A percentile compares a stretch with the other conserved stretches of the same genome.
These are phyloP conservation scores for Alternaria conjuncta DNA, from an alignment of 2,329 filamentous ascomycete species.

Conservation along the genomic window DNA sequence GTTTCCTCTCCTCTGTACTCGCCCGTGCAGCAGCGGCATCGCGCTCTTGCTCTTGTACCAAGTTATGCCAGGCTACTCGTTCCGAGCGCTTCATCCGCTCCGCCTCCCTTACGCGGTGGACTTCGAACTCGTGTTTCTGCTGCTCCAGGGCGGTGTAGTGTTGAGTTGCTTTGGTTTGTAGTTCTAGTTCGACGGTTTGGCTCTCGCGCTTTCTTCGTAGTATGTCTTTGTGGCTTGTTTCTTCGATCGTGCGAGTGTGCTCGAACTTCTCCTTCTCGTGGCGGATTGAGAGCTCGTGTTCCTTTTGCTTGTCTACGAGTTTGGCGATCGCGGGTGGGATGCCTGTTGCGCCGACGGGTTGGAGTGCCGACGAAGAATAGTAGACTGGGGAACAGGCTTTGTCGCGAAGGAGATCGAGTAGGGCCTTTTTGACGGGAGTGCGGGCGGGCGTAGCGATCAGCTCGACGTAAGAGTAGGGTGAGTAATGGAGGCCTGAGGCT, in stretches of 20 bases:
- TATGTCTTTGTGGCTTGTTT: slow-evolving; percentile 35
- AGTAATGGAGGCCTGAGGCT: slow-evolving; percentile 64
- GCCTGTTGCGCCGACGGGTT: slow-evolving; percentile 46
- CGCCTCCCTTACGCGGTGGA: slow-evolving; percentile 38
- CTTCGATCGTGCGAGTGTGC: slow-evolving; percentile 36
- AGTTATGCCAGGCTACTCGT: slow-evolving; percentile 37
- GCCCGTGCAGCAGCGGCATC: slow-evolving; percentile 29
- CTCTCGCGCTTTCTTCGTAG: slow-evolving; percentile 38
- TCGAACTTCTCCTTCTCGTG: slow-evolving; percentile 38
- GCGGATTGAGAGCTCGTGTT: slow-evolving; percentile 36
- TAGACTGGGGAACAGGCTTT: slow-evolving; percentile 42
- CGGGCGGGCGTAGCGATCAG: slow-evolving; percentile 31
- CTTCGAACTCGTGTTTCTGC: slow-evolving; percentile 40
- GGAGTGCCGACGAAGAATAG: slow-evolving; percentile 46
- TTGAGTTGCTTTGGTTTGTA: slow-evolving; percentile 23
- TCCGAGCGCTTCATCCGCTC: slow-evolving; percentile 42
- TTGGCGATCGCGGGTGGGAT: slow-evolving; percentile 35
- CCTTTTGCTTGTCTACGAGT: slow-evolving; percentile 41
- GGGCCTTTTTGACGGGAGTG: slow-evolving; percentile 18
- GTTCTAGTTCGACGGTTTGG: slow-evolving; percentile 33
- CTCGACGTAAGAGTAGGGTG: slow-evolving; percentile 67
- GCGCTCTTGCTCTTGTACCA: slow-evolving; percentile 38
- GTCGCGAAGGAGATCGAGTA: slow-evolving; percentile 41
- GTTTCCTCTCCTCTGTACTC: slow-evolving; percentile 32
- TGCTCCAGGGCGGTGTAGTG: slow-evolving; percentile 34